Evolutionary conservation across 441 rosid genomes (phyloP), one percentile per base, ranked within the genome.

Genomic region (Corymbia calophylla): DNA sequence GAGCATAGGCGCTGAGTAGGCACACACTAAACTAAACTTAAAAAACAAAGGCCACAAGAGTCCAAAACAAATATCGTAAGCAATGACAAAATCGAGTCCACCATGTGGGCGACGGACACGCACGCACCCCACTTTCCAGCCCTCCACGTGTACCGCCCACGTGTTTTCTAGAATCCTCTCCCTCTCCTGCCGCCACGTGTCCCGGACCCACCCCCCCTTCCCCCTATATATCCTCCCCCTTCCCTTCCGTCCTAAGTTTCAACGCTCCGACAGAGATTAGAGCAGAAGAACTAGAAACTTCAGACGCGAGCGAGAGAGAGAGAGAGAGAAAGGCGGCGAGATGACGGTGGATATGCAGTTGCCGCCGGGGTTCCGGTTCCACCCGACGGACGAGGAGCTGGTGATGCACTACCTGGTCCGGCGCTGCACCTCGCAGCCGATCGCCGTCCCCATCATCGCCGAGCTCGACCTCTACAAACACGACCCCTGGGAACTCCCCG

Each of bases 351-450:
- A 88, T 60, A 89, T 94, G 53, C 92, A 91, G 81, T 90, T 96
- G 56, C 99, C 98, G 10, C 96, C 99, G 4, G 98, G 99, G 5
- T 97, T 97, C 94, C 89, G 99, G 47, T 97, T 97, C 93, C 99
- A 96, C 91, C 99, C 99, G 12, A 97, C 99, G 25, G 98, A 97
- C 17, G 98, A 97, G 89, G 99, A 97, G 96, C 96, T 97, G n/a
- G 98, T 97, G 27, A 92, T 85, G 90, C 96, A 96, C 91, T 97
- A 96, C 85, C 95, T 97, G 23, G 93, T 96, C 90, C 96, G 96
- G 17, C 95, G 93, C 93, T 95, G 98, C 87, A 91, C 95, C 7
- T 95, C 97, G 53, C 97, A 95, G 90, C 68, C 91, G n/a, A 94
- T 97, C 68, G 88, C 95, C 31, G 98, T 94, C 4, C 95, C 98